These are phyloP conservation scores for Seiridium cupressi DNA, from an alignment of 2,329 filamentous ascomycete genomes.

Conservation along the genomic window DNA sequence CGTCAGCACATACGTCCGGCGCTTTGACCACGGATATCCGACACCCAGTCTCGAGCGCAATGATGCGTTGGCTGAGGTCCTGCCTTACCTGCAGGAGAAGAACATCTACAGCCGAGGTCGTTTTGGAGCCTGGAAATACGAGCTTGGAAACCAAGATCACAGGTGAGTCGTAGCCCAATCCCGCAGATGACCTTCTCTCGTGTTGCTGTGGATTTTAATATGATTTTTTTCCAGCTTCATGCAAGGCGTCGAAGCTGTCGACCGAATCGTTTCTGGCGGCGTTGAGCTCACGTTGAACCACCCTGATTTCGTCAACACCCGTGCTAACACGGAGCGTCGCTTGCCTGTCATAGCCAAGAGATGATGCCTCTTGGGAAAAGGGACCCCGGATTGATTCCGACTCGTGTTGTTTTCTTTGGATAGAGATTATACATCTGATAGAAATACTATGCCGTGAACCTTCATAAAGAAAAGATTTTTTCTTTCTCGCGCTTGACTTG, in stretches of 20 bases:
- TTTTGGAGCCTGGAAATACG: slow-evolving; percentile 97
- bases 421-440: too few species aligned
- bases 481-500: too few species aligned
- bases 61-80: slow-evolving; percentile 84
- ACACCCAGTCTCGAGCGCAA: slow-evolving; percentile 94
- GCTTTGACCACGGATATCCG: slow-evolving; percentile 97
- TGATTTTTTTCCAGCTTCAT: slow-evolving; percentile 57
- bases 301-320: slow-evolving; percentile 88
- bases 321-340: slow-evolving; percentile 65
- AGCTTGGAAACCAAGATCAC: slow-evolving; percentile 93
- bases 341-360: slow-evolving; percentile 26
- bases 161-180: slow-evolving; percentile 36
- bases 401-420: too few species aligned
- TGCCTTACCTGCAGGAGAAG: slow-evolving; percentile 86
- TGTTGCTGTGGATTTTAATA: not conserved
- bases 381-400: too few species aligned
- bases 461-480: too few species aligned
- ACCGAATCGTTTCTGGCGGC: slow-evolving; percentile 83
- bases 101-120: slow-evolving; percentile 94
- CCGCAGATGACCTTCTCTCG: not conserved
- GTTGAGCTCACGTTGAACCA: slow-evolving; percentile 94
- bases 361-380: too few species aligned
- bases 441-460: too few species aligned
- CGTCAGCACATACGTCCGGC: slow-evolving; percentile 95
- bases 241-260: slow-evolving; percentile 90